phyloP scores from a whole-genome alignment of 805 yeast species.

The Candida schatavii region DNA sequence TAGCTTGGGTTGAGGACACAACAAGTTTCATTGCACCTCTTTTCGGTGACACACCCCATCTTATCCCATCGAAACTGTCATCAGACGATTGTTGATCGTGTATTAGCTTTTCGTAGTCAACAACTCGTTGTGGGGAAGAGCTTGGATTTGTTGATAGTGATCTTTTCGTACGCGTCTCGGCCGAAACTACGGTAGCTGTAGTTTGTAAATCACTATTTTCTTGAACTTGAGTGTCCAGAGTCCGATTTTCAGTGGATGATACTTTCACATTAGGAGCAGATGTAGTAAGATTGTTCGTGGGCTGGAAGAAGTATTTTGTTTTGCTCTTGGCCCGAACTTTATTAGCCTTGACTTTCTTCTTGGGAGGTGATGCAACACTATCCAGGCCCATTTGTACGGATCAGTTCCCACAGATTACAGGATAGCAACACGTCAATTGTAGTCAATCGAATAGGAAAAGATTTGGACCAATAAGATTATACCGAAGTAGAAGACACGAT shows the following conservation, averaged over 20 bases:
- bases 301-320: slow-evolving; percentile 35
- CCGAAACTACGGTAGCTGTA: not conserved
- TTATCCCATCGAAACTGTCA: slow-evolving; percentile 42
- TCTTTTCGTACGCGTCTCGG: not conserved
- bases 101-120: slow-evolving; percentile 12
- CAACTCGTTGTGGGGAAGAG: slow-evolving; percentile 3
- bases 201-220: no score
- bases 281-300: slow-evolving; percentile 24
- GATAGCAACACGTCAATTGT: no score
- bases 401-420: no score
- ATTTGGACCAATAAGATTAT: no score
- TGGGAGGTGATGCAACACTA: slow-evolving; percentile 7
- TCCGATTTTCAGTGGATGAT: no score
- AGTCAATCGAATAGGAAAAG: no score
- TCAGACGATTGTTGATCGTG: slow-evolving; percentile 36
- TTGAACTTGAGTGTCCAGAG: no score
- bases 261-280: no score
- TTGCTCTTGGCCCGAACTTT: slow-evolving; percentile 6
- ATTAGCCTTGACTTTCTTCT: slow-evolving; percentile 12
- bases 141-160: not conserved
- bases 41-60: slow-evolving; percentile 43
- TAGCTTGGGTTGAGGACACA: not conserved
- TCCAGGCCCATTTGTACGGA: no score
- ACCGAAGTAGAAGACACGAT: no score
- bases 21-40: not conserved